Evolutionary conservation across 768 basidiomycete genomes (phyloP).

Genomic region (Suillus subalutaceus): DNA sequence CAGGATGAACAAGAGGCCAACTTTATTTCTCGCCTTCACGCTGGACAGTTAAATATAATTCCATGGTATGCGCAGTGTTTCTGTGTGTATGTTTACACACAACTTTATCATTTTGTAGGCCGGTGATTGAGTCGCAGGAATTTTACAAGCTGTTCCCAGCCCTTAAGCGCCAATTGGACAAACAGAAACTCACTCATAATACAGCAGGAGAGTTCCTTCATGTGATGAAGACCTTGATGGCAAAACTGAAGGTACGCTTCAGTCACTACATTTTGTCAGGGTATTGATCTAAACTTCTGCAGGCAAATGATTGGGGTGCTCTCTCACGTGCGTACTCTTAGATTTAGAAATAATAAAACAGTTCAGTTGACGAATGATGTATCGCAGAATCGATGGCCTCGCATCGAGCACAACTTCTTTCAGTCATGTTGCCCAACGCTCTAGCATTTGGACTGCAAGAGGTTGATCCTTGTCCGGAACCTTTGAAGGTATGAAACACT

Average conservation of each 20-base stretch:
- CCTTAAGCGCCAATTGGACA: constrained; percentile 50
- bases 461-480: constrained; percentile 47
- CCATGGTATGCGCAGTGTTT: constrained; percentile 47
- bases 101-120: constrained; percentile 26
- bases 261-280: background rate
- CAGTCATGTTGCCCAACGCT: constrained; percentile 47
- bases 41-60: constrained; percentile 56
- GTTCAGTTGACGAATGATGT: background rate
- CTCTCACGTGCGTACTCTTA: constrained; percentile 52
- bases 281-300: background rate
- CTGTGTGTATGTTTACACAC: background rate
- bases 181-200: constrained; percentile 49
- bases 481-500: constrained; percentile 46
- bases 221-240: constrained; percentile 65
- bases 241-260: constrained; percentile 57
- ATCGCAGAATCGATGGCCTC: constrained; percentile 48
- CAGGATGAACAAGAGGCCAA: constrained; percentile 62
- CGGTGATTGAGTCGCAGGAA: constrained; percentile 62
- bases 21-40: constrained; percentile 63
- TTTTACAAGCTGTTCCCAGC: constrained; percentile 58
- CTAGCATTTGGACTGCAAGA: constrained; percentile 51
- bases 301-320: constrained; percentile 70
- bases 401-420: constrained; percentile 49
- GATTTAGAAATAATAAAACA: background rate
- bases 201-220: constrained; percentile 58